Conservation (phyloP, 768 basidiomycete genomes). For the Tylopilus sp. region DNA sequence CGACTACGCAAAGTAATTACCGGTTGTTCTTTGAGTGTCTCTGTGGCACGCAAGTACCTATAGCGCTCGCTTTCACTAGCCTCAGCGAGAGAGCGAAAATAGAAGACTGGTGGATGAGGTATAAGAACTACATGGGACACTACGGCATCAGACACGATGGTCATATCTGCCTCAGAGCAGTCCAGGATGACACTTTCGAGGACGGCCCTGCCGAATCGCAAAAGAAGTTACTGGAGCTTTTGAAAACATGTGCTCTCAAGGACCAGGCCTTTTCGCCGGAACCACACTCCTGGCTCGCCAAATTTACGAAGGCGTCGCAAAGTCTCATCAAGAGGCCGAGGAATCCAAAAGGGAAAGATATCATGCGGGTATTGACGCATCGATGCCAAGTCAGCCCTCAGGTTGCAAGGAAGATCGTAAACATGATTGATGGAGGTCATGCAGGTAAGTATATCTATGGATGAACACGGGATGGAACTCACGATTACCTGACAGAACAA, state of each 20-base stretch:
- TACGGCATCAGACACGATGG: constrained; percentile 26
- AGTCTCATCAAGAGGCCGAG: constrained; percentile 13
- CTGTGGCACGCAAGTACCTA: constrained; percentile 36
- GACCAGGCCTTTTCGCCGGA: constrained; percentile 16
- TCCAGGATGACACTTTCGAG: constrained; percentile 17
- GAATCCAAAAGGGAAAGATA: constrained; percentile 17
- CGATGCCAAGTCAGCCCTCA: constrained; percentile 27
- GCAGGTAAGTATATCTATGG: neutral
- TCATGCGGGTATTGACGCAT: constrained; percentile 16
- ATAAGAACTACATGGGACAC: constrained; percentile 18
- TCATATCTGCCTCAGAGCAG: constrained; percentile 31
- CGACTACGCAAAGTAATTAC: constrained; percentile 38
- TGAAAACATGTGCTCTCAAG: constrained; percentile 14
- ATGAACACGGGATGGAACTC: neutral
- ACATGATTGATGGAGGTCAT: constrained; percentile 20
- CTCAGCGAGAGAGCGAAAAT: constrained; percentile 33
- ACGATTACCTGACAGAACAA: neutral
- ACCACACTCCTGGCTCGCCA: constrained; percentile 16
- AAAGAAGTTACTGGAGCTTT: constrained; percentile 15
- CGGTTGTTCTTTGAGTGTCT: constrained; percentile 38
- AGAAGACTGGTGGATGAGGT: constrained; percentile 34
- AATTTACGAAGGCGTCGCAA: constrained; percentile 8
- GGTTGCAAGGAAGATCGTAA: constrained; percentile 20
- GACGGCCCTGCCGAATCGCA: constrained; percentile 20
- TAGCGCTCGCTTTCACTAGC: constrained; percentile 38